Conservation (phyloP, 371 early-diverging fungal species). For the Gilbertella persicaria region DNA sequence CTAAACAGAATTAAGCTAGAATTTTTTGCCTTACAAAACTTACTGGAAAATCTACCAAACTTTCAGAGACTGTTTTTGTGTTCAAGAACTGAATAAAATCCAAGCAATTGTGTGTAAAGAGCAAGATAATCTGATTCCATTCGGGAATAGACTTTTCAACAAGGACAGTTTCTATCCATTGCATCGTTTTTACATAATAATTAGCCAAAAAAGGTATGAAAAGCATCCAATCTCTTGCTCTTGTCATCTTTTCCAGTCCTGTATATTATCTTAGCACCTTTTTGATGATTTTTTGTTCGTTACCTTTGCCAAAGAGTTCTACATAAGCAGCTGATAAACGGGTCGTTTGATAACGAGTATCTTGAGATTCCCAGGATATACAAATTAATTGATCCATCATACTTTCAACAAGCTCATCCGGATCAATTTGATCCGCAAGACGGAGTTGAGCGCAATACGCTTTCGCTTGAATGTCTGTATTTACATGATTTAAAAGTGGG, state of each 20-base stretch:
- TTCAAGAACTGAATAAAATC: slow-evolving; percentile 26
- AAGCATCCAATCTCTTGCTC: slow-evolving; percentile 25
- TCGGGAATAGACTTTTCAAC: not conserved
- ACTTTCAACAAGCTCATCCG: slow-evolving; percentile 7
- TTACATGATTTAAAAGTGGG: not conserved
- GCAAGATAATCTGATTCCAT: slow-evolving; percentile 10
- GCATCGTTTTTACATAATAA: slow-evolving; percentile 1
- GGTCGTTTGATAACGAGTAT: not conserved
- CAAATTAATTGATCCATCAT: slow-evolving; percentile 22
- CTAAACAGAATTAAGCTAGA: not conserved
- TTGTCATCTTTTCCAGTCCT: slow-evolving; percentile 17
- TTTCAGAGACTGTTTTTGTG: slow-evolving; percentile 2
- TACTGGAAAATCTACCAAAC: slow-evolving; percentile 10
- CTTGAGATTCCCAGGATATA: slow-evolving; percentile 1
- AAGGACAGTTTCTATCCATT: slow-evolving; percentile 3
- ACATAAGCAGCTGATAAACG: slow-evolving; percentile 3
- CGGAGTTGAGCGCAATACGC: slow-evolving; percentile 1
- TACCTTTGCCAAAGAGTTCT: slow-evolving; percentile 19
- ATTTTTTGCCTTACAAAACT: not conserved
- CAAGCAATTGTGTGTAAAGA: slow-evolving; percentile 3
- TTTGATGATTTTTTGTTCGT: not conserved
- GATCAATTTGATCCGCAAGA: slow-evolving; percentile 8
- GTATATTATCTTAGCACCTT: not conserved
- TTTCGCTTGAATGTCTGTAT: not conserved
- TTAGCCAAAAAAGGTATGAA: slow-evolving; percentile 23